Evolutionary conservation across 768 basidiomycete species (phyloP), one percentile per base, ranked within the genome.

Genomic region (Coprinopsis sp.): DNA sequence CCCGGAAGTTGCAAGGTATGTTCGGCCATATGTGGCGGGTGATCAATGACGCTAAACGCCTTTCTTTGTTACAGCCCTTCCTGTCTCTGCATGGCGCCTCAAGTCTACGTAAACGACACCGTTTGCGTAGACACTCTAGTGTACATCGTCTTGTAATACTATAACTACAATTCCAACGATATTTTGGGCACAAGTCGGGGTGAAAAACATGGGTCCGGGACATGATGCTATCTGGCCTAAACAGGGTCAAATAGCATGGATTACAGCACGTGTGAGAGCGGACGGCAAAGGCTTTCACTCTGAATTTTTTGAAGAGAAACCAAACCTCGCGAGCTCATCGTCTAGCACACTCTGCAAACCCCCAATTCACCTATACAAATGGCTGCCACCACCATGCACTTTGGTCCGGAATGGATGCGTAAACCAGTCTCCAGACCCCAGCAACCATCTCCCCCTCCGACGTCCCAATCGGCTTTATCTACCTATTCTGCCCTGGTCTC

Each of bases 341-440:
- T 50, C 52, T 52, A 44, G 51, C 41, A 46, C 45, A 24, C 36
- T 43, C 47, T 52, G 52, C 49, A 60, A 58, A 38, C 48, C 52
- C 49, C 41, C 46, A 44, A 49, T 33, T 33, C 39, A 55, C 50
- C 25, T 36, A 43, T 50, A 63, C 58, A 62, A n/a, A 77, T 78
- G 76, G 72, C 77, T 51, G 69, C 73, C 51, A 70, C 86, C 52
- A 83, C 87, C 10, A 86, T 91, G 81, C 89, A 91, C 64, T 91
- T 91, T 73, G 89, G 87, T 59, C 89, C 89, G 37, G 89, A 91
- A 68, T 91, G 89, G 89, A 91, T 91, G 89, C 81, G 89, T 58
- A 77, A 79, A 47, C 64, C 74, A 37, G 63, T 75, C 36, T 55
- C 74, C 51, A 79, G 74, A 59, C 65, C 72, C 33, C 81, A 73